Percentiles rank a stretch among this genome's conserved stretches.
phyloP scores from a whole-genome alignment of 2,329 filamentous ascomycete species.

The Escovopsis weberi region DNA sequence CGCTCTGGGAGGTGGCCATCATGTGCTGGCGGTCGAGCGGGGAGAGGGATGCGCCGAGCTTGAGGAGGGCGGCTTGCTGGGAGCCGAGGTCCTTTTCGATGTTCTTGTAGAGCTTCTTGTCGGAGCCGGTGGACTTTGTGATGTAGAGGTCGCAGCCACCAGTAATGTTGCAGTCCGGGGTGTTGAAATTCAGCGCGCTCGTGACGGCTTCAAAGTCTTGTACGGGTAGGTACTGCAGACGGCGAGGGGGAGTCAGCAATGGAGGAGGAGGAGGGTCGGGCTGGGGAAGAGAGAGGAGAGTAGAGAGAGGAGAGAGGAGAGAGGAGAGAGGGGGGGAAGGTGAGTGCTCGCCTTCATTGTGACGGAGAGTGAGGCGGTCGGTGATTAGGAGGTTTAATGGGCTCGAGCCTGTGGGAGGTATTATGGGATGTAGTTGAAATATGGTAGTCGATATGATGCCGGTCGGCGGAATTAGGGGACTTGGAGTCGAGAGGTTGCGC shows the following conservation, averaged over 20 bases:
- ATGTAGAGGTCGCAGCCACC: constrained; percentile 96
- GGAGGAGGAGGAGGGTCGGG: not conserved
- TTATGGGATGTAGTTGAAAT: no score
- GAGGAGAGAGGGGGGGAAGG: no score
- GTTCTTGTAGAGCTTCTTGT: constrained; percentile 94
- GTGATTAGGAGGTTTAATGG: no score
- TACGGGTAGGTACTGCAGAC: constrained; percentile 68
- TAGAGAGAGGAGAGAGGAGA: no score
- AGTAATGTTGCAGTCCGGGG: constrained; percentile 78
- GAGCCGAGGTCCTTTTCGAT: constrained; percentile 86
- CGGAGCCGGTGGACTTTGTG: constrained; percentile 84
- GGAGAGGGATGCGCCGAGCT: constrained; percentile 75
- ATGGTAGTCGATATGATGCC: no score
- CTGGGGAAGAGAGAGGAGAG: not conserved
- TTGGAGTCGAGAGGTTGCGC: no score
- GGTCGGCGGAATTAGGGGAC: no score
- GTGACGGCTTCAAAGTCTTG: constrained; percentile 85
- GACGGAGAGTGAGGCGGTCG: not conserved
- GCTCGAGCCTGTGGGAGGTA: no score
- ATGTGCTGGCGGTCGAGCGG: constrained; percentile 64
- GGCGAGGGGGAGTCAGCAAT: constrained; percentile 8
- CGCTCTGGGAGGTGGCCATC: constrained; percentile 47
- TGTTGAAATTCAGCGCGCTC: constrained; percentile 89
- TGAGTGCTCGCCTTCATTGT: constrained; percentile 24
- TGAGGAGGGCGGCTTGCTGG: constrained; percentile 77